These are phyloP conservation scores for Guyanaporus albipodus DNA, from an alignment of 768 basidiomycete genomes.

Conservation along the genomic window DNA sequence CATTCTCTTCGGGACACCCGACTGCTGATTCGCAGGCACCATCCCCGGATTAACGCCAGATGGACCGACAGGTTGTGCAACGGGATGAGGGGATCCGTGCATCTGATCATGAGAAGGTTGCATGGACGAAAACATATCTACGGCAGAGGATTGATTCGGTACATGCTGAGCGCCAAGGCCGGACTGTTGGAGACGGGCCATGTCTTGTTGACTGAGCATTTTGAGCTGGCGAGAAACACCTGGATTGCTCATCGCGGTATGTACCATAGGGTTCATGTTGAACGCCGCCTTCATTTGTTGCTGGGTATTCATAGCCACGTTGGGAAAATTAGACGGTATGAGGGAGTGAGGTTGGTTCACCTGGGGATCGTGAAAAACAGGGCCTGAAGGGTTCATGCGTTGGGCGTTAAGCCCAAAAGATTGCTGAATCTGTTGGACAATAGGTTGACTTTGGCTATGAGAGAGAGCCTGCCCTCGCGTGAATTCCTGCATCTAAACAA, in stretches of 20 bases:
- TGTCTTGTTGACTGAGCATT: conserved; percentile 41
- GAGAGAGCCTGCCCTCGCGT: conserved; percentile 39
- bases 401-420: conserved; percentile 37
- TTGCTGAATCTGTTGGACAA: conserved; percentile 41
- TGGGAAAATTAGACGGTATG: conserved; percentile 38
- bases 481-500: conserved; percentile 43
- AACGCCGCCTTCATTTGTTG: conserved; percentile 29
- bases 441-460: conserved; percentile 38
- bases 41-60: conserved; percentile 23
- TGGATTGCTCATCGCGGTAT: conserved; percentile 30
- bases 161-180: conserved; percentile 31
- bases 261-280: conserved; percentile 37
- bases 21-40: conserved; percentile 15
- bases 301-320: conserved; percentile 36
- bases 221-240: conserved; percentile 38
- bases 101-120: conserved; percentile 38
- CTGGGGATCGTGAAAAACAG: conserved; percentile 38
- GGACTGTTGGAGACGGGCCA: conserved; percentile 34
- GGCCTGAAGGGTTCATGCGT: conserved; percentile 35
- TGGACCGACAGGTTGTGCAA: conserved; percentile 20
- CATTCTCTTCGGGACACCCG: conserved; percentile 25
- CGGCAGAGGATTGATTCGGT: conserved; percentile 36
- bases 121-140: conserved; percentile 51
- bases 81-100: conserved; percentile 46
- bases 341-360: conserved; percentile 26